Conservation (phyloP, 1,284 basidiomycete genomes). For the Tranzscheliella williamsii region DNA sequence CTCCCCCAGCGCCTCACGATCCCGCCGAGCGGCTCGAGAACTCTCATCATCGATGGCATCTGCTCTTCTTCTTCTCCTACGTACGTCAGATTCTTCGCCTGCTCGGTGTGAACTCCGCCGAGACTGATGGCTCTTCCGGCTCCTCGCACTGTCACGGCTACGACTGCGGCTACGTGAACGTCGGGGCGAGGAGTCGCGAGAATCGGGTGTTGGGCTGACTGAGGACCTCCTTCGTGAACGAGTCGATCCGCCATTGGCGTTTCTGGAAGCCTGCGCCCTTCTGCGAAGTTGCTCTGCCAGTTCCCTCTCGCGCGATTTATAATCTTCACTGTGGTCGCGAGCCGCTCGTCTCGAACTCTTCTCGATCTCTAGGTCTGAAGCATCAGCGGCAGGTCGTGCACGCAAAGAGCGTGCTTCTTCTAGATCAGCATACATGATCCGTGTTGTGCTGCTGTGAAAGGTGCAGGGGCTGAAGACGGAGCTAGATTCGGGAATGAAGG, state of each 20-base stretch:
- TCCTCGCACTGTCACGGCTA: constrained; percentile 18
- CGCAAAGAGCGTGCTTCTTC: constrained; percentile 44
- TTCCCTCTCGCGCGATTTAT: constrained; percentile 46
- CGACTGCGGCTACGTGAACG: constrained; percentile 21
- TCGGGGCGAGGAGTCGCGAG: background rate
- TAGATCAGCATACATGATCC: constrained; percentile 51
- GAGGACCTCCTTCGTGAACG: constrained; percentile 12
- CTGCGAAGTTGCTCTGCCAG: constrained; percentile 55
- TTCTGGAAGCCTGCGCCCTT: constrained; percentile 39
- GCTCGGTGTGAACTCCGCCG: constrained; percentile 33
- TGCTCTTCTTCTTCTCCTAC: constrained; percentile 44
- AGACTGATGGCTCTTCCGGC: constrained; percentile 20
- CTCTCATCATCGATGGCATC: constrained; percentile 10
- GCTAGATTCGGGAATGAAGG: too few relatives aligned
- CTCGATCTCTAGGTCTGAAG: constrained; percentile 20
- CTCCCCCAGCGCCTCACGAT: constrained; percentile 26
- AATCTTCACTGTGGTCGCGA: constrained; percentile 2
- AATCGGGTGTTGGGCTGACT: background rate
- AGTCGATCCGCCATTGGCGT: constrained; percentile 2
- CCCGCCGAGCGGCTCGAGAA: constrained; percentile 34
- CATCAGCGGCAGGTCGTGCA: constrained; percentile 9
- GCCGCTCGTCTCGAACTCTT: constrained; percentile 4
- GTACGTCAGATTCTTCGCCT: constrained; percentile 53
- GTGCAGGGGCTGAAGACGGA: too few relatives aligned
- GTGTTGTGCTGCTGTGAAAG: background rate